These are phyloP conservation scores for Xylariaceae sp. DNA, from an alignment of 2,329 filamentous ascomycete genomes.

Conservation along the genomic window DNA sequence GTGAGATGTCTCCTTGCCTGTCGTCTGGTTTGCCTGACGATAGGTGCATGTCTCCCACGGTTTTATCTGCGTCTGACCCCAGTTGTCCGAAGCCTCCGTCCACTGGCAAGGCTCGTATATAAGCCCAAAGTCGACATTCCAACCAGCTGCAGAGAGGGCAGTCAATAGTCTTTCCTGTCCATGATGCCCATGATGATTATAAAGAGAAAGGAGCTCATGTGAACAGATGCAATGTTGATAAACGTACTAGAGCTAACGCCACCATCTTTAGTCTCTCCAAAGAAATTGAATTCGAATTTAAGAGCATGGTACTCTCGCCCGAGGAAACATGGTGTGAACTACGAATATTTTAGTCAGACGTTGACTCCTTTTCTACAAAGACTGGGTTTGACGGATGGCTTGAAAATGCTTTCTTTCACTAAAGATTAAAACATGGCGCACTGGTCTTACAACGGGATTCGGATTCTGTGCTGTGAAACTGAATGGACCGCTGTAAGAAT, in stretches of 20 bases:
- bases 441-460: conserved; percentile 10
- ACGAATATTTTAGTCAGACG: background rate
- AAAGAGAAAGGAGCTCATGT: background rate
- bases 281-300: conserved; percentile 13
- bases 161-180: background rate
- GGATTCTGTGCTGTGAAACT: conserved; percentile 9
- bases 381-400: background rate
- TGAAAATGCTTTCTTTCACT: too few relatives aligned
- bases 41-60: conserved; percentile 12
- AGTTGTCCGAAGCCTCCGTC: conserved; percentile 9
- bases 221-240: background rate
- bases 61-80: conserved; percentile 10
- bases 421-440: background rate
- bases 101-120: conserved; percentile 13
- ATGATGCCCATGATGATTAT: background rate
- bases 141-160: conserved; percentile 7
- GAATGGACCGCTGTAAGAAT: conserved; percentile 9
- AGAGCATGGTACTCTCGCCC: conserved; percentile 7
- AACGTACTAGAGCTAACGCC: conserved; percentile 14
- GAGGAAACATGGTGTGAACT: conserved; percentile 17
- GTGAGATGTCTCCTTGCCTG: background rate
- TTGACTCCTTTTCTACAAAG: background rate
- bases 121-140: conserved; percentile 17
- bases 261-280: conserved; percentile 9
- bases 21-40: conserved; percentile 6